phyloP scores from a whole-genome alignment of 75 land plant genomes.

The Selaginella tamariscina region DNA sequence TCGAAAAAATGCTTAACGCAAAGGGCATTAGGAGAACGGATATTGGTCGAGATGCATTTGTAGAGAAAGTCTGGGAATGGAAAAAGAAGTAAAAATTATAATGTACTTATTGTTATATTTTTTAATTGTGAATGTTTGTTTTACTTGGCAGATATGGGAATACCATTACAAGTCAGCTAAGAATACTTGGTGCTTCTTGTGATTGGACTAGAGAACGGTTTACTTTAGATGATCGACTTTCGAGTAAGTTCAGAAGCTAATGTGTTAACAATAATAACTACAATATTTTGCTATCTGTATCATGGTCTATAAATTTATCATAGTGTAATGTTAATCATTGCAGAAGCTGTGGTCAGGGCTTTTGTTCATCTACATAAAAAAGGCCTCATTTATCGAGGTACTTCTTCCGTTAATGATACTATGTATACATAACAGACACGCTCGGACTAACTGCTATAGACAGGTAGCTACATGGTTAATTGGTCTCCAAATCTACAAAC shows the following conservation, averaged over 20 bases:
- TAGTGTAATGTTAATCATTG: slow-evolving; percentile 14
- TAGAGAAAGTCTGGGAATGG: slow-evolving; percentile 88
- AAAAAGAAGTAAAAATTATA: slow-evolving; percentile 51
- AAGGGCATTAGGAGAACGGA: slow-evolving; percentile 76
- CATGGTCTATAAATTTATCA: neutral
- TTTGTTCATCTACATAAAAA: slow-evolving; percentile 81
- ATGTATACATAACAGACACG: neutral
- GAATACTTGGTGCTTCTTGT: slow-evolving; percentile 94
- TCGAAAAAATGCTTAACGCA: slow-evolving; percentile 81
- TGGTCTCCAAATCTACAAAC: slow-evolving; percentile 92
- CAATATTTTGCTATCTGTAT: no score
- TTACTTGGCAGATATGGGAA: slow-evolving; percentile 66
- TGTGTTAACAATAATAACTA: no score
- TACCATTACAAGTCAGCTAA: slow-evolving; percentile 75
- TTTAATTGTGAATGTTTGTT: no score
- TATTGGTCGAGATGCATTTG: slow-evolving; percentile 69
- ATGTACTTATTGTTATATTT: neutral
- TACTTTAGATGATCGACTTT: slow-evolving; percentile 89
- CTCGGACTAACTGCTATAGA: neutral
- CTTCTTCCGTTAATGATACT: neutral
- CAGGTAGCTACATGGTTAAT: slow-evolving; percentile 96
- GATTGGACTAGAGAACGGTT: slow-evolving; percentile 93
- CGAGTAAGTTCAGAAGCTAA: no score
- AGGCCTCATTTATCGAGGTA: slow-evolving; percentile 91
- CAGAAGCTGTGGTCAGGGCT: slow-evolving; percentile 89